Evolutionary conservation across 208 protist species (phyloP).

Genomic region (Crithidia fasciculata): DNA sequence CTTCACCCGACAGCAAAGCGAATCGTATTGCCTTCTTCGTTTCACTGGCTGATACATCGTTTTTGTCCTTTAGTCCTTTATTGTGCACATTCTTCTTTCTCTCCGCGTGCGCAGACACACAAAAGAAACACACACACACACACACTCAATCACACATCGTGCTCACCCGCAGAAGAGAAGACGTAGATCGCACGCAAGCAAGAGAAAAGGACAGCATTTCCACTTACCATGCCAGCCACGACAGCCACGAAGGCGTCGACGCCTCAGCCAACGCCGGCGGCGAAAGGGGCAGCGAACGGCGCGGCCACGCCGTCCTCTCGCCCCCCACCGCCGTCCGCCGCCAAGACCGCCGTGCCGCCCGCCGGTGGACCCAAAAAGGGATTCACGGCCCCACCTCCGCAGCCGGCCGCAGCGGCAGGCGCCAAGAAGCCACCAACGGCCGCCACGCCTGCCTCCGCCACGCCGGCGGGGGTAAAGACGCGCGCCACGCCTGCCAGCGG

Average conservation of each 20-base stretch:
- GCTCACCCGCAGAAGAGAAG: not conserved
- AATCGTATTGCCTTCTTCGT: not conserved
- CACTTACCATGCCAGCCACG: not conserved
- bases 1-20: no score
- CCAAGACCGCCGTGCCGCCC: not conserved
- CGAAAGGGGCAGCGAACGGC: not conserved
- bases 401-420: not conserved
- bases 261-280: not conserved
- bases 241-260: constrained; percentile 8
- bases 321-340: not conserved
- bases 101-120: not conserved
- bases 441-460: not conserved
- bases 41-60: not conserved
- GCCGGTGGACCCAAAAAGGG: not conserved
- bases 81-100: not conserved
- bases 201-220: not conserved
- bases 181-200: not conserved
- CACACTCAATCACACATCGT: not conserved
- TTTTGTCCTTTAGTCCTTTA: not conserved
- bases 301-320: constrained; percentile 8
- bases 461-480: constrained; percentile 1
- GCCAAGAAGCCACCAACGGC: not conserved
- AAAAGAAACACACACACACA: not conserved
- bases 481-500: not conserved
- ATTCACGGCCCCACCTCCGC: not conserved